These are phyloP conservation scores for Hippophae tibetana DNA, from an alignment of 306 rosid species.

Conservation along the genomic window DNA sequence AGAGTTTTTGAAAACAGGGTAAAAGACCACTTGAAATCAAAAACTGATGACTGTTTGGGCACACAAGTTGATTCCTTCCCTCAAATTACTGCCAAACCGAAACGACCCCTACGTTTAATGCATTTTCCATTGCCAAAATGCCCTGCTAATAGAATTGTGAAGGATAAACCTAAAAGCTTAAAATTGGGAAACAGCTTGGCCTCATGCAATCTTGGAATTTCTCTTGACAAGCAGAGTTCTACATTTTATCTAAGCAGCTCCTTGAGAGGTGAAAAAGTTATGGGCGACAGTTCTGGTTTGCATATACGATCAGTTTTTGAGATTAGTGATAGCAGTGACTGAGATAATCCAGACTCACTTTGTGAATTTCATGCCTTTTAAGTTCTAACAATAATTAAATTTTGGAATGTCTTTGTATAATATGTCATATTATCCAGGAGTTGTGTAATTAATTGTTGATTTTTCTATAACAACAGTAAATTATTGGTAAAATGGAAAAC, in stretches of 20 bases:
- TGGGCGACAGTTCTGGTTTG: slow-evolving; percentile 17
- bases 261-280: slow-evolving; percentile 19
- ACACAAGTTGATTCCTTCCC: slow-evolving; percentile 16
- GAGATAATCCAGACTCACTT: background rate
- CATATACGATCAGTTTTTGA: slow-evolving; percentile 34
- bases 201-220: slow-evolving; percentile 42
- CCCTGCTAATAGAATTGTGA: slow-evolving; percentile 16
- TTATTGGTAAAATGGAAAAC: too few species aligned
- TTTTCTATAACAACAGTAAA: too few species aligned
- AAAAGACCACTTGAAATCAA: background rate
- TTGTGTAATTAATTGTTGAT: too few species aligned
- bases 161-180: slow-evolving; percentile 21
- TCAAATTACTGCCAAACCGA: slow-evolving; percentile 21
- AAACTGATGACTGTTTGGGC: background rate
- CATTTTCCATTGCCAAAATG: slow-evolving; percentile 18
- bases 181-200: slow-evolving; percentile 53
- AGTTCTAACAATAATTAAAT: too few species aligned
- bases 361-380: too few species aligned
- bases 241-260: slow-evolving; percentile 26
- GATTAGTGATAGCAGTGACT: slow-evolving; percentile 45
- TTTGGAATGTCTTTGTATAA: too few species aligned
- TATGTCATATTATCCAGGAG: too few species aligned
- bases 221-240: slow-evolving; percentile 27
- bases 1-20: background rate
- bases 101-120: slow-evolving; percentile 26